A percentile compares a stretch with the other conserved stretches of the same genome.
Evolutionary conservation across 306 rosid species (phyloP).

Genomic region (Acacia crassicarpa): DNA sequence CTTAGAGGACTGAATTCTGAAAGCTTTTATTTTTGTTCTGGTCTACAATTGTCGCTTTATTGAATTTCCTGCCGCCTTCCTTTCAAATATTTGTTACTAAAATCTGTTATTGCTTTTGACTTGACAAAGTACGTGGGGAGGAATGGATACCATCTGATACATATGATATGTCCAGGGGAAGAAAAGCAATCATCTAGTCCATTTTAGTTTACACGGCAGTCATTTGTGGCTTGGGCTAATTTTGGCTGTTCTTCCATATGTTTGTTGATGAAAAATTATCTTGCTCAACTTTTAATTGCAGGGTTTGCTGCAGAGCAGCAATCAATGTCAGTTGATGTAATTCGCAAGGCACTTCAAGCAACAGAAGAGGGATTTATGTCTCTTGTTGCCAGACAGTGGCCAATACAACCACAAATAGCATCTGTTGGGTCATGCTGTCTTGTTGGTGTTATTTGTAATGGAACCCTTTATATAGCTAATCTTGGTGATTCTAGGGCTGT

Average conservation of each 20-base stretch:
- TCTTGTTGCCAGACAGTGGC: conserved; percentile 63
- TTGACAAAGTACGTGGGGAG: background rate
- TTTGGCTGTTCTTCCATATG: background rate
- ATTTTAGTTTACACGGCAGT: background rate
- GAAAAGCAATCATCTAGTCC: background rate
- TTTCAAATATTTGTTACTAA: background rate
- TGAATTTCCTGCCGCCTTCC: background rate
- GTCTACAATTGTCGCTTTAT: background rate
- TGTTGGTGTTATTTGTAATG: conserved; percentile 63
- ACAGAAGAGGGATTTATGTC: conserved; percentile 75
- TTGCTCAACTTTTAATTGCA: conserved; percentile 28
- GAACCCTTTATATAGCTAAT: conserved; percentile 64
- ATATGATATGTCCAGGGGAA: background rate
- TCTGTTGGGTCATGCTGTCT: conserved; percentile 83
- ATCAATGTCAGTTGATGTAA: conserved; percentile 62
- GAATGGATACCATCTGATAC: background rate
- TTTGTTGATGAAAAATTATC: background rate
- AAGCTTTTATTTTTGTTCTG: background rate
- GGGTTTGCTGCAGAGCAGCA: conserved; percentile 67
- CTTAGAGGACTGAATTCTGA: background rate
- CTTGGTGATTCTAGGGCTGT: conserved; percentile 79
- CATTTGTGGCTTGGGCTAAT: background rate
- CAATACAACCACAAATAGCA: conserved; percentile 67
- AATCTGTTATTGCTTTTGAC: background rate
- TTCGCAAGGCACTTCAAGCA: conserved; percentile 75